A percentile compares a stretch with the other conserved stretches of the same genome.
phyloP scores from a whole-genome alignment of 2,329 filamentous ascomycete species.

The Aspergillus candidus region DNA sequence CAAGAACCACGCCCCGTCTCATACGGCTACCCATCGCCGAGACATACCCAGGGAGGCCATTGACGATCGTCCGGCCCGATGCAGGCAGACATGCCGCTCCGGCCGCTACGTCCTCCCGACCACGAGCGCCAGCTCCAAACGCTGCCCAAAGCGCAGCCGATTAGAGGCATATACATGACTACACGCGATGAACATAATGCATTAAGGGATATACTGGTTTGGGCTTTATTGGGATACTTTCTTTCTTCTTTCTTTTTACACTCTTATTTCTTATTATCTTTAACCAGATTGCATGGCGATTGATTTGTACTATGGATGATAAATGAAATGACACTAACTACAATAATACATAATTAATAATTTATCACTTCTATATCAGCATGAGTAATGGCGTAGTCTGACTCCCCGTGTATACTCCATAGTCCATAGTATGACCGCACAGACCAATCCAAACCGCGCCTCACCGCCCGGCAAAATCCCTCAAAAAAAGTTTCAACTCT shows the following conservation, averaged over 20 bases:
- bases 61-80: background rate
- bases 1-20: no score
- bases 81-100: no score
- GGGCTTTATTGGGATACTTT: background rate
- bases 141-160: no score
- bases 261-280: constrained; percentile 1
- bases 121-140: no score
- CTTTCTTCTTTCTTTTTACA: background rate
- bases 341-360: no score
- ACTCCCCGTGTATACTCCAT: background rate
- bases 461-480: constrained; percentile 31
- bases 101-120: no score
- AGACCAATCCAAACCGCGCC: constrained; percentile 18
- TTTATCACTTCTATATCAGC: no score
- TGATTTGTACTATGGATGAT: background rate
- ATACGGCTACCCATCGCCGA: background rate
- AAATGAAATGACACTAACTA: background rate
- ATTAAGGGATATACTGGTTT: background rate
- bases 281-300: constrained; percentile 3
- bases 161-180: no score
- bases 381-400: background rate
- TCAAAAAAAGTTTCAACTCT: constrained; percentile 26
- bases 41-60: background rate
- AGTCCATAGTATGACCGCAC: constrained; percentile 14
- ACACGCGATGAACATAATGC: no score